Conservation (phyloP, 352 stramenopile genomes). For the Globisporangium mamillatum region DNA sequence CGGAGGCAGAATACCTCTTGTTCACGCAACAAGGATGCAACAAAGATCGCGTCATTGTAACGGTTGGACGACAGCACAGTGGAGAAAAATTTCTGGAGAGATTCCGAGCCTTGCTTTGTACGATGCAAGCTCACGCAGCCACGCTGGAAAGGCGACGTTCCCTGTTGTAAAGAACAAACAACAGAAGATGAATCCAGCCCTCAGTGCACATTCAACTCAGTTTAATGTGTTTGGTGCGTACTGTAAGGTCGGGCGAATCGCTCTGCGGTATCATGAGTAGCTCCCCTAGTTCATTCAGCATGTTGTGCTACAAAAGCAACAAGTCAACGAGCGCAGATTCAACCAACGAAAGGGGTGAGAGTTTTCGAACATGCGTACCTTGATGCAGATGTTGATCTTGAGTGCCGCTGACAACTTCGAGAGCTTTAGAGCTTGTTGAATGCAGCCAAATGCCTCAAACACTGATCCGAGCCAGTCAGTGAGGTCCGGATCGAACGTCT, state of each 20-base stretch:
- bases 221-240: conserved; percentile 19
- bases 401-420: conserved; percentile 33
- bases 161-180: conserved; percentile 25
- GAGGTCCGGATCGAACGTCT: conserved; percentile 35
- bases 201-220: neutral
- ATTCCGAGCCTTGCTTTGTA: conserved; percentile 17
- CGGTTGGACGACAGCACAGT: conserved; percentile 22
- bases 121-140: conserved; percentile 44
- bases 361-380: conserved; percentile 20
- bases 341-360: neutral
- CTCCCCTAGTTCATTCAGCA: conserved; percentile 35
- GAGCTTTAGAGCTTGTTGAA: conserved; percentile 34
- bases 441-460: conserved; percentile 67
- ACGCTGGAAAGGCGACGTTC: conserved; percentile 55
- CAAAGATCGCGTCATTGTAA: conserved; percentile 47
- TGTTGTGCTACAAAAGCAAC: conserved; percentile 27
- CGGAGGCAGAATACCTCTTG: conserved; percentile 5
- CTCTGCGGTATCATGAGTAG: conserved; percentile 24
- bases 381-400: conserved; percentile 73
- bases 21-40: conserved; percentile 47
- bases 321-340: neutral
- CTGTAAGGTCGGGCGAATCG: conserved; percentile 44
- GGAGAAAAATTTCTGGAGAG: conserved; percentile 25
- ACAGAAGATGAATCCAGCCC: neutral
- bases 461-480: conserved; percentile 54